Evolutionary conservation across 75 land plant species (phyloP), one percentile per base, ranked within the genome.

Genomic region (Cunninghamia lanceolata): DNA sequence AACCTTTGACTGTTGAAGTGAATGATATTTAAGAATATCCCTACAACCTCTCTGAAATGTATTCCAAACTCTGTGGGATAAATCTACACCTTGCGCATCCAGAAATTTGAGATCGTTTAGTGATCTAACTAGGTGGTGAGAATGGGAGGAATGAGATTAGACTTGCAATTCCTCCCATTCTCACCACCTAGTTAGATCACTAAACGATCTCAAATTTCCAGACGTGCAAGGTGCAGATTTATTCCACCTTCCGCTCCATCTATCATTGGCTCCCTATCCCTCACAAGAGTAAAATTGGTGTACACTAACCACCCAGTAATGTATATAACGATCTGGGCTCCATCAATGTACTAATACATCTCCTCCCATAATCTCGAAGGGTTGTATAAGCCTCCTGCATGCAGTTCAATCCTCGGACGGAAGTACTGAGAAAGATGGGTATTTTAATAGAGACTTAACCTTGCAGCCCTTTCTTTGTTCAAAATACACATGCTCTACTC

Each of bases 321-420:
- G 86, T 91, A 94, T 19, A 94, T 88, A 82, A 95, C 87, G 83
- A 91, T 90, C 85, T 90, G 77, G 15, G 96, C 96, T 19, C 88
- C 93, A 9, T 91, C 89, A 54, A 94, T 90, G 84, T 95, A 93
- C 81, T 82, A 89, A 83, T 90, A 95, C 15, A 95, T 84, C 85
- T 95, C 97, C 83, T 95, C 95, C 96, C 95, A 95, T 32, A 95
- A 82, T 39, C 89, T 92, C 14, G 90, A 83, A 42, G 96, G 95
- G 45, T 81, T 50, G 83, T 82, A 84, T 3, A 40, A 8, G 52
- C 17, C 38, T 38, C 84, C 71, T 6, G 54, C 87, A 6, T 68
- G 35, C 5, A 85, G 85, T 56, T 17, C 19, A 21, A 88, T 84
- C 39, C 91, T 87, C 1, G 96, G 93, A 19, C 76, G 89, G 70